Base-by-base conservation (phyloP, 192 early-diverging fungal species). In the Backusella circina region DNA sequence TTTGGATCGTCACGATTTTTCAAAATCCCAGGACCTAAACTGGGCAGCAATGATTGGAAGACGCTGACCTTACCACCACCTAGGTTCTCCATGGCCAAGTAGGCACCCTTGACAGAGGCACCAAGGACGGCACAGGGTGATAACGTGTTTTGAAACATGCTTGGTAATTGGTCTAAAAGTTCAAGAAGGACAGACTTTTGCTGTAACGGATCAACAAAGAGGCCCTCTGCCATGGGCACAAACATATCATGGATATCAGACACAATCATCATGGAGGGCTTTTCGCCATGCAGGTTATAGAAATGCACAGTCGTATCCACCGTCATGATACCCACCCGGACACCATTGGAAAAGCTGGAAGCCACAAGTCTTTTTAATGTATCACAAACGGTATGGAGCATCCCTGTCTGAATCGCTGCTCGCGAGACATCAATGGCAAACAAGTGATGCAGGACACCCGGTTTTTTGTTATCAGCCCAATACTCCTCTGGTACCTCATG, bases 341-440 rank as follows among this genome's bases (percentile, higher is more conserved):
- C 82, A 6, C 90, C 91, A 1, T 74, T 66, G 1, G 86, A 87
- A 30, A 95, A 75, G 1, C 83, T 81, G 12, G 81, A 75, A 5
- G 31, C 87, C 82, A 93, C 97, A 12, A 98, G 75, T 3, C 87
- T 80, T 68, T 86, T 87, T 68, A 99, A 84, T 0, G 91, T 86
- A 23, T 89, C 74, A 5, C 92, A 91, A 37, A 88, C 87, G 72
- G 86, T 78, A 6, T 77, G 79, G 33, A 98, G 84, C 90, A 97
- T 86, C 10, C 97, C 96, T 66, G 88, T 95, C 77, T 95, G 91
- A 13, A 96, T 86, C 1, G 96, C 86, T 72, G 85, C 93, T 90
- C 90, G 95, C 2, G 95, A 94, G 23, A 99, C 96, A 86, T 99
- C 98, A 64, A 99, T 94, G 6, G 93, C 95, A 92, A 98, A 96